phyloP scores from a whole-genome alignment of 2,329 filamentous ascomycete species.

The Trichophyton benhamiae region DNA sequence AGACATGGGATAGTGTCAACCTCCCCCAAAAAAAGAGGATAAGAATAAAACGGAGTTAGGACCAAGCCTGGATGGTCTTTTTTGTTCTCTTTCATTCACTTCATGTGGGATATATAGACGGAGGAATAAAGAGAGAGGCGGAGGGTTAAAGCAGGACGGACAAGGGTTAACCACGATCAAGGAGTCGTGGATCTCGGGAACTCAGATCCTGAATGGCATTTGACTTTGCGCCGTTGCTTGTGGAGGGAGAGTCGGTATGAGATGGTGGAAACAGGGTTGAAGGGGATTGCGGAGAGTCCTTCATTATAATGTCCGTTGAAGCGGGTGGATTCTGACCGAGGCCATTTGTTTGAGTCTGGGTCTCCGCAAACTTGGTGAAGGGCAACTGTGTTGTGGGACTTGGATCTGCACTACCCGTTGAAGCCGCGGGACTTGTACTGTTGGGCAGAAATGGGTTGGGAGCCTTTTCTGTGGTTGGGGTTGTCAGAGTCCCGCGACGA shows the following conservation, averaged over 20 bases:
- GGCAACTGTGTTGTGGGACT: not conserved
- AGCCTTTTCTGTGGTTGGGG: conserved; percentile 32
- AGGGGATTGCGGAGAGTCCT: not conserved
- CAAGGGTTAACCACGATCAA: not conserved
- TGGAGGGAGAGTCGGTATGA: not conserved
- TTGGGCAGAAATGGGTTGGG: conserved; percentile 21
- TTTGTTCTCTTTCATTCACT: not conserved
- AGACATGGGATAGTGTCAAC: not conserved
- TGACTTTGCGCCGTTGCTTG: not conserved
- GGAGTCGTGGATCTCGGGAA: not conserved
- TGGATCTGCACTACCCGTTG: conserved; percentile 10
- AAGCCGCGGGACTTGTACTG: conserved; percentile 14
- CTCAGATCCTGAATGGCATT: not conserved
- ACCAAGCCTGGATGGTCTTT: not conserved
- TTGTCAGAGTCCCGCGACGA: conserved; percentile 29
- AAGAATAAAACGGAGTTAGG: not conserved
- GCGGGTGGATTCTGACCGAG: not conserved
- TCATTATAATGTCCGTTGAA: not conserved
- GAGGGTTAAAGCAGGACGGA: not conserved
- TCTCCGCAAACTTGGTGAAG: conserved; percentile 3
- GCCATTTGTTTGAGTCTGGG: not conserved
- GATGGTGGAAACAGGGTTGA: not conserved
- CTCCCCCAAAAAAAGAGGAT: not conserved
- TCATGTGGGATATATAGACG: not conserved
- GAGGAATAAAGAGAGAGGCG: not conserved